Base-by-base conservation (phyloP, 805 yeast species). In the Diddensiella caesifluorescens region DNA sequence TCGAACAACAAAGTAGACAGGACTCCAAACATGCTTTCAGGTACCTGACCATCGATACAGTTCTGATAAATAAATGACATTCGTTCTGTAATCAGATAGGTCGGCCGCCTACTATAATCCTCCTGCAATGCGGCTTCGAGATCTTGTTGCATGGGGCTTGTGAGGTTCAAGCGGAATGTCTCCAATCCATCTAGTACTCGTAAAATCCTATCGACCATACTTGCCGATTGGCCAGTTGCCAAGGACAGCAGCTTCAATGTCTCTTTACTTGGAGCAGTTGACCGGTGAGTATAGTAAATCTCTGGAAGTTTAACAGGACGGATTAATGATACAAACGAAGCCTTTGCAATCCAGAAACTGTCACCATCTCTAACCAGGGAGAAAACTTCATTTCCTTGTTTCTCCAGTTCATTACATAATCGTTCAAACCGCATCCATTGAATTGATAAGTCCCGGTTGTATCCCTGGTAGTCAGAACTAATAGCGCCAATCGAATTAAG, bases 401-500 rank as follows among this genome's bases (percentile, higher is more conserved):
- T 80, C 45, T 72, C 73, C 40, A 83, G 68, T 53, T 88, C 95
- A 42, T 73, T 75, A 56, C 95, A 80, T 20, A 88, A 66, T 2
- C 84, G 70, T 44, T 79, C 81, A 44, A 89, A 73, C 46, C 80
- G 77, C 25, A 73, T 66, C 83, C 95, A 80, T 51, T 79, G 79
- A 22, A 70, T 70, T 36, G 63, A 60, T n/a, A 70, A 47, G 29
- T 65, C 65, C 4, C 61, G 45, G 19, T 65, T 55, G 47, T 66
- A 66, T 2, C 63, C 60, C 26, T 62, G 57, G 32, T 61, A 63
- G 22, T 61, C 62, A 25, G 51, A 37, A 19, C 15, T 26, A 9
- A 25, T 33, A 25, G 19, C 27, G 3, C 37, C 26, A 4, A 21
- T 20, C 5, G 40, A 35, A n/a, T 31, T n/a, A 22, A 48, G 34